Conservation (phyloP, 1,139 yeast species). For the Taiozyma sp. region DNA sequence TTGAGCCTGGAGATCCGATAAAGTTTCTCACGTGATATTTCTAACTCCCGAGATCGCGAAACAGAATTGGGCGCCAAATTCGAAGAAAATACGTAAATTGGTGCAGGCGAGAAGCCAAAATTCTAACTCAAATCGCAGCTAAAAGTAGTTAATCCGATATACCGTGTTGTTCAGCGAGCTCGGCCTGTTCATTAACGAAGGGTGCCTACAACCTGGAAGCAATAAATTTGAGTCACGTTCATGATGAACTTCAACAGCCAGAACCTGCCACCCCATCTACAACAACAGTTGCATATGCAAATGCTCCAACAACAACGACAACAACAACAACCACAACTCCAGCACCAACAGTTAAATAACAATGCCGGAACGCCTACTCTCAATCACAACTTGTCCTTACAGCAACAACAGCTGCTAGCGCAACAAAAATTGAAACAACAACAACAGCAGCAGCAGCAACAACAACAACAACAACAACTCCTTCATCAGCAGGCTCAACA, state of each 20-base stretch:
- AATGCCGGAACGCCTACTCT: neutral
- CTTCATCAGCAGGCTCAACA: constrained; percentile 16
- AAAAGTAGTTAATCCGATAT: neutral
- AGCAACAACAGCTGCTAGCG: constrained; percentile 15
- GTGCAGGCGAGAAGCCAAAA: neutral
- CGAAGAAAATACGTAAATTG: neutral
- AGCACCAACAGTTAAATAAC: constrained; percentile 12
- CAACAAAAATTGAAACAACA: too few species aligned
- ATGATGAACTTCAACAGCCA: constrained; percentile 10
- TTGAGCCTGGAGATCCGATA: too few species aligned
- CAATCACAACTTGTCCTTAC: constrained; percentile 5
- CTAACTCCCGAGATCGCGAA: neutral
- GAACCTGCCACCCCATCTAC: constrained; percentile 14
- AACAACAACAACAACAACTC: constrained; percentile 20
- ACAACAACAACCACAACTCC: constrained; percentile 24
- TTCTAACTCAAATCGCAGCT: neutral
- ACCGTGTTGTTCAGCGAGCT: neutral
- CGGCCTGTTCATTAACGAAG: neutral
- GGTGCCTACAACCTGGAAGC: neutral
- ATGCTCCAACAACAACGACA: constrained; percentile 25
- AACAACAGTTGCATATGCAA: constrained; percentile 28
- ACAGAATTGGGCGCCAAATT: neutral
- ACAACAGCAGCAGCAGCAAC: constrained; percentile 9
- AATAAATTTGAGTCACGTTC: neutral
- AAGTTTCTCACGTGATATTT: neutral